Evolutionary conservation across 2,329 filamentous ascomycete species (phyloP).

Genomic region (Calonectria fujianensis): DNA sequence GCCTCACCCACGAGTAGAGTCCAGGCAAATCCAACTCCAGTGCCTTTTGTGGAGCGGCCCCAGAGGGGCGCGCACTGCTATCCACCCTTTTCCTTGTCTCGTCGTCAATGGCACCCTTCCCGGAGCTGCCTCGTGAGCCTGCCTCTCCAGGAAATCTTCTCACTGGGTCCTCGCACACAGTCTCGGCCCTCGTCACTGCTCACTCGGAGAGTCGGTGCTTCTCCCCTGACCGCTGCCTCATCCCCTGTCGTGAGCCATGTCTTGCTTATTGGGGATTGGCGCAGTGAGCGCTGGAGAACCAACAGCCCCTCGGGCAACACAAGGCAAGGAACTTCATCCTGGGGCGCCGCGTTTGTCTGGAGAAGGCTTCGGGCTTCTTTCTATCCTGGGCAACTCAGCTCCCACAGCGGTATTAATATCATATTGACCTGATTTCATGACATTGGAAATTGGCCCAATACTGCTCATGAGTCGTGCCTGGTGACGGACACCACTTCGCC

Average conservation of each 20-base stretch:
- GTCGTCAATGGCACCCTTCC: conserved; percentile 16
- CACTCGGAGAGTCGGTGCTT: conserved; percentile 42
- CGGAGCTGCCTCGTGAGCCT: conserved; percentile 23
- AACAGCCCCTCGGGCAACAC: conserved; percentile 46
- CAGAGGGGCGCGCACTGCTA: conserved; percentile 17
- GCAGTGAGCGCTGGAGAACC: conserved; percentile 45
- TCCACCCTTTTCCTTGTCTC: conserved; percentile 27
- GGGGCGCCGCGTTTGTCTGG: conserved; percentile 50
- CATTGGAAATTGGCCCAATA: conserved; percentile 39
- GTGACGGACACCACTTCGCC: conserved; percentile 39
- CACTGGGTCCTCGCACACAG: conserved; percentile 30
- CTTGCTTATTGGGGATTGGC: conserved; percentile 43
- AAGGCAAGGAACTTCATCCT: conserved; percentile 41
- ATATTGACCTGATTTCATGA: conserved; percentile 36
- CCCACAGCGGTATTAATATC: conserved; percentile 43
- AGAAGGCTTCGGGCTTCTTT: conserved; percentile 47
- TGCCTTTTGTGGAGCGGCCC: conserved; percentile 13
- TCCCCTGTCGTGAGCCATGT: conserved; percentile 40
- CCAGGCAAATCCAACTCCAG: conserved; percentile 18
- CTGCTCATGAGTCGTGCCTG: conserved; percentile 43
- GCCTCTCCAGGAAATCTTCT: conserved; percentile 23
- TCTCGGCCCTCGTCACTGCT: conserved; percentile 26
- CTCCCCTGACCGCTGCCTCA: conserved; percentile 37
- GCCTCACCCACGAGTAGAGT: conserved; percentile 20
- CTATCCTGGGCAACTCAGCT: conserved; percentile 44